Evolutionary conservation across 2,329 filamentous ascomycete genomes (phyloP).

Genomic region (Fusarium mexicanum): DNA sequence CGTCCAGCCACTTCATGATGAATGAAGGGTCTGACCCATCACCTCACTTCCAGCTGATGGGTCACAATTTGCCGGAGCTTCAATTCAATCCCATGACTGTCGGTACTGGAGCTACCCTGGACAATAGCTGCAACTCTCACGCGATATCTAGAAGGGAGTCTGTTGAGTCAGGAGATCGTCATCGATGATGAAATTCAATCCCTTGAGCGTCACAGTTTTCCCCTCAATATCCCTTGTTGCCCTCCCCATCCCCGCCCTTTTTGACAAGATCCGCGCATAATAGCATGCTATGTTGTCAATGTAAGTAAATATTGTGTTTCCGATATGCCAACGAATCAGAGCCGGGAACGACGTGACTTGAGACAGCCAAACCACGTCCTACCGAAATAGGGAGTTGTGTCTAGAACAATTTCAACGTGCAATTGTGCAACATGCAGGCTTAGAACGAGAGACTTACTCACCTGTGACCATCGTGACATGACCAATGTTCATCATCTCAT

Average conservation of each 20-base stretch:
- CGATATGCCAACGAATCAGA: conserved; percentile 12
- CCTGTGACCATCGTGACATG: neutral
- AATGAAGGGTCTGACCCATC: conserved; percentile 21
- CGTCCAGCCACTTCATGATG: conserved; percentile 23
- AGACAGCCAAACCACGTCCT: conserved; percentile 15
- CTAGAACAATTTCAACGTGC: conserved; percentile 2
- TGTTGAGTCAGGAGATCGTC: conserved; percentile 15
- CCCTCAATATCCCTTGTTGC: conserved; percentile 1
- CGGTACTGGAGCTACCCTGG: conserved; percentile 21
- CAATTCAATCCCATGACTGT: conserved; percentile 21
- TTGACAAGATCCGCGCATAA: conserved; percentile 15
- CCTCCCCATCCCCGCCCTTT: neutral
- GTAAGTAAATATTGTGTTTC: conserved; percentile 31
- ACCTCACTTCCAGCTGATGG: conserved; percentile 29
- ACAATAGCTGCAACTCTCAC: conserved; percentile 15
- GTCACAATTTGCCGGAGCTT: conserved; percentile 15
- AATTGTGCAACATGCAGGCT: neutral
- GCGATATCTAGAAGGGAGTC: conserved; percentile 5
- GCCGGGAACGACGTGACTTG: conserved; percentile 8
- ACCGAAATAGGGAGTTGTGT: neutral
- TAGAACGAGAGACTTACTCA: neutral
- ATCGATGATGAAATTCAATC: conserved; percentile 2
- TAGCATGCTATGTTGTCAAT: conserved; percentile 5
- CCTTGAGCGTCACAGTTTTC: neutral
- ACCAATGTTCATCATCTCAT: conserved; percentile 14